phyloP scores from a whole-genome alignment of 108 stramenopile species.

The Stephanodiscus triporus region DNA sequence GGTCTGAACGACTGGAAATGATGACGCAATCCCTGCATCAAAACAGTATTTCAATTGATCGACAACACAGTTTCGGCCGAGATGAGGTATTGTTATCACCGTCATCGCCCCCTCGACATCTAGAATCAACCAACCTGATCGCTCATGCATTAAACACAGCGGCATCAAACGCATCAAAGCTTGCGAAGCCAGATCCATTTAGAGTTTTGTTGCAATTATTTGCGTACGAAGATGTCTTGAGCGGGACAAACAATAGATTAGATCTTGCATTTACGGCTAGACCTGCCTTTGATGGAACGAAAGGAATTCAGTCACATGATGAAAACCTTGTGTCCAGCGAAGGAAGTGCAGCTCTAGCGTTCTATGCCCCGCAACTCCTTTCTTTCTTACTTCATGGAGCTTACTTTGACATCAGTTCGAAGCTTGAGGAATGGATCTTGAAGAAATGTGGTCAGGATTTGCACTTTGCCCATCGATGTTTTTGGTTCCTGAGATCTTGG shows the following conservation, averaged over 20 bases:
- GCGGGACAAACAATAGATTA: slow-evolving; percentile 52
- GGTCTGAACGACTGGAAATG: slow-evolving; percentile 46
- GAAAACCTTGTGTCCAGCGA: slow-evolving; percentile 5
- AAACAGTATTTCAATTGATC: slow-evolving; percentile 24
- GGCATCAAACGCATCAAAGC: slow-evolving; percentile 41
- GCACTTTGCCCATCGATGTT: slow-evolving; percentile 87
- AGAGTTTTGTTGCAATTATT: slow-evolving; percentile 80
- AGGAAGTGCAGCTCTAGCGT: slow-evolving; percentile 62
- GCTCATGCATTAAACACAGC: slow-evolving; percentile 19
- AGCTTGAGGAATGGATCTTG: slow-evolving; percentile 85
- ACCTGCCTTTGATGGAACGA: slow-evolving; percentile 9
- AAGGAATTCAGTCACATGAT: slow-evolving; percentile 7
- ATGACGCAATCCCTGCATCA: slow-evolving; percentile 27
- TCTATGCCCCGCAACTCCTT: slow-evolving; percentile 84
- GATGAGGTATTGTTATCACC: slow-evolving; percentile 20
- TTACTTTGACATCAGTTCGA: slow-evolving; percentile 59
- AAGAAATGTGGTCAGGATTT: slow-evolving; percentile 68
- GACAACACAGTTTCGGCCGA: slow-evolving; percentile 13
- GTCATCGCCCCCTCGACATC: slow-evolving; percentile 16
- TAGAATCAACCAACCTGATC: slow-evolving; percentile 15
- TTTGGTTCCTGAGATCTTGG: slow-evolving; percentile 89
- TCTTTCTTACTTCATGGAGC: slow-evolving; percentile 90
- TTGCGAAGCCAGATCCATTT: slow-evolving; percentile 64
- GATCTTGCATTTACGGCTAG: slow-evolving; percentile 69
- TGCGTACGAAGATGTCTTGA: slow-evolving; percentile 84